These are phyloP conservation scores for Microbotryum silenes-acaulis DNA, from an alignment of 1,284 basidiomycete genomes.

Conservation along the genomic window DNA sequence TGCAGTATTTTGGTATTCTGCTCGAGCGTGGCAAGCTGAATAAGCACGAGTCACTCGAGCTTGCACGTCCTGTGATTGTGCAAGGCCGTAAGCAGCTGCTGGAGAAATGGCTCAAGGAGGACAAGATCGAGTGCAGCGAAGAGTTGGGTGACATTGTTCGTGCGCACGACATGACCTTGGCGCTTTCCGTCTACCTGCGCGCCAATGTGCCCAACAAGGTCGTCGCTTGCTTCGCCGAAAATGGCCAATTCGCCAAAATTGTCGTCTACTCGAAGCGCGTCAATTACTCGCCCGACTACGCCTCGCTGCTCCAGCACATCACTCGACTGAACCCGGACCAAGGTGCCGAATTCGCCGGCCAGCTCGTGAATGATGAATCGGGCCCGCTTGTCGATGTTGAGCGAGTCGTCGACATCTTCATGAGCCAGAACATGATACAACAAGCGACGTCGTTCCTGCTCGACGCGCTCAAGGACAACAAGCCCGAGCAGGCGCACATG, in stretches of 20 bases:
- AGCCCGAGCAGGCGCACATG: constrained; percentile 90
- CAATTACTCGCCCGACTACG: constrained; percentile 88
- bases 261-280: constrained; percentile 97
- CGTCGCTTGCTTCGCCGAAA: constrained; percentile 93
- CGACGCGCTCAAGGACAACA: constrained; percentile 99
- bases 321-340: constrained; percentile 97
- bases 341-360: constrained; percentile 94
- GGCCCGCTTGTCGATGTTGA: constrained; percentile 93
- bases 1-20: constrained; percentile 97
- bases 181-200: constrained; percentile 95
- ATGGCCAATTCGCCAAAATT: constrained; percentile 98
- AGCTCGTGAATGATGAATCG: constrained; percentile 85
- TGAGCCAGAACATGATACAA: constrained; percentile 99
- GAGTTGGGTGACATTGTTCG: constrained; percentile 98
- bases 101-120: constrained; percentile 99
- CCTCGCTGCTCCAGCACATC: constrained; percentile 89
- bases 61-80: constrained; percentile 89
- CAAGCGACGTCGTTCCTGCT: constrained; percentile 97
- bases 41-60: constrained; percentile 90
- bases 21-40: constrained; percentile 97
- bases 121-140: constrained; percentile 98
- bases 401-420: constrained; percentile 94
- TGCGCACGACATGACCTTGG: constrained; percentile 91
- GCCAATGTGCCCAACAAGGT: constrained; percentile 99
- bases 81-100: constrained; percentile 96